phyloP scores from a whole-genome alignment of 2,329 filamentous ascomycete genomes.

The Cytospora chrysosperma region DNA sequence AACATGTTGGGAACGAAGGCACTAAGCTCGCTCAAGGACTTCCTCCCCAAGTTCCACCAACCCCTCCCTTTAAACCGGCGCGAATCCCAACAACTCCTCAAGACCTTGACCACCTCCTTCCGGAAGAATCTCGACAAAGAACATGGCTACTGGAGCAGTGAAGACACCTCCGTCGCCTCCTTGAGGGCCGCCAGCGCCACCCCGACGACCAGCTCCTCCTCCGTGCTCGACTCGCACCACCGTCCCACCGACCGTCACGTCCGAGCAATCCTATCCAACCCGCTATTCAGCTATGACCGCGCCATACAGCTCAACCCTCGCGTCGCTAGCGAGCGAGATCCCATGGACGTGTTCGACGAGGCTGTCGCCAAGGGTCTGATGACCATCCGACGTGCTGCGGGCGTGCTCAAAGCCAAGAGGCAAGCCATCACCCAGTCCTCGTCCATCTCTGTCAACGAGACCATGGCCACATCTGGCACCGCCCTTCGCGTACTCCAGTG shows the following conservation, averaged over 20 bases:
- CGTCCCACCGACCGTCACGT: conserved; percentile 51
- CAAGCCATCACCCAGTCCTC: conserved; percentile 40
- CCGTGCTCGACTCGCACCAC: conserved; percentile 27
- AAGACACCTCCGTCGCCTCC: conserved; percentile 29
- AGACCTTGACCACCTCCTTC: conserved; percentile 57
- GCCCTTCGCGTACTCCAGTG: conserved; percentile 51
- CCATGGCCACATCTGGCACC: conserved; percentile 44
- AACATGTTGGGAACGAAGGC: conserved; percentile 38
- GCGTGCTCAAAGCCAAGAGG: conserved; percentile 51
- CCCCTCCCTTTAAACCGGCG: conserved; percentile 50
- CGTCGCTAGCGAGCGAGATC: conserved; percentile 35
- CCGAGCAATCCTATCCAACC: conserved; percentile 57
- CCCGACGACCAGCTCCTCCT: conserved; percentile 13
- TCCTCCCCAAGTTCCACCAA: conserved; percentile 49
- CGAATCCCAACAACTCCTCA: conserved; percentile 55
- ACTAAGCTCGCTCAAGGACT: conserved; percentile 40
- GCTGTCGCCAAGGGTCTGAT: conserved; percentile 57
- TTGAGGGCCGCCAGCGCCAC: conserved; percentile 19
- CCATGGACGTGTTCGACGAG: conserved; percentile 55
- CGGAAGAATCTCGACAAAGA: conserved; percentile 58
- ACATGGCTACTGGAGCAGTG: conserved; percentile 45
- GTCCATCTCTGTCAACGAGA: conserved; percentile 33
- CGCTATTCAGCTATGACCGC: conserved; percentile 47
- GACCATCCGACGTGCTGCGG: conserved; percentile 52
- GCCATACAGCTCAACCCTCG: conserved; percentile 29